Evolutionary conservation across 441 rosid genomes (phyloP), one percentile per base, ranked within the genome.

Genomic region (Metrosideros polymorpha): DNA sequence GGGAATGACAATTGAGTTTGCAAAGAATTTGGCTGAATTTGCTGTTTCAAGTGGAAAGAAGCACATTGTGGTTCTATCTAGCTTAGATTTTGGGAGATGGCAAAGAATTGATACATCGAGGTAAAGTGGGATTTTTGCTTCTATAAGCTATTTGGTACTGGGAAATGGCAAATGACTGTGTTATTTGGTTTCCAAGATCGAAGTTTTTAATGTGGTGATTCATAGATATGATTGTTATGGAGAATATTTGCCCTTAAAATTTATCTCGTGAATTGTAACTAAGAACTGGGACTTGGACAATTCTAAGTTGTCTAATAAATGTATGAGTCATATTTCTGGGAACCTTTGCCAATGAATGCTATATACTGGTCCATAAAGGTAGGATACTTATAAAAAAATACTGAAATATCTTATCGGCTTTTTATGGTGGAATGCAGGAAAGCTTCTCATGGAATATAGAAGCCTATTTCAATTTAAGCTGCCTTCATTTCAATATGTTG

Each of bases 51-150:
- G 91, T 87, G 95, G 98, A 88, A 97, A 91, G 92, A 93, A 95
- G 88, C 94, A 95, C 84, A 93, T 93, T 19, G 86, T 94, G 84
- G 89, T 95, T 87, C 95, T 97, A 82, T 96, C 99, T 25, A 91
- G 97, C 93, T 92, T 97, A 86, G 99, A 97, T 87, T 97, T 97
- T 92, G 95, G 95, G 84, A 95, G 92, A 91, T 95, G 93, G 96
- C 94, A 92, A 90, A 94, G 87, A 90, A 93, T 95, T 90, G 99
- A 97, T 83, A 89, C 89, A 91, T 94, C 96, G 61, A 94, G 98
- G 99, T 96, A 93, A 57, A 47, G 17, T 29, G 45, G 52, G 61
- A 19, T 7, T 57, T 83, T 29, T 59, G 27, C 84, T 49, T 47
- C 79, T 84, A 18, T 14, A 19, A 66, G 27, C 45, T 35, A 66